Percentiles rank a stretch among this genome's conserved stretches.
phyloP scores from a whole-genome alignment of 2,329 filamentous ascomycete genomes.

The Cryphonectria naterciae region DNA sequence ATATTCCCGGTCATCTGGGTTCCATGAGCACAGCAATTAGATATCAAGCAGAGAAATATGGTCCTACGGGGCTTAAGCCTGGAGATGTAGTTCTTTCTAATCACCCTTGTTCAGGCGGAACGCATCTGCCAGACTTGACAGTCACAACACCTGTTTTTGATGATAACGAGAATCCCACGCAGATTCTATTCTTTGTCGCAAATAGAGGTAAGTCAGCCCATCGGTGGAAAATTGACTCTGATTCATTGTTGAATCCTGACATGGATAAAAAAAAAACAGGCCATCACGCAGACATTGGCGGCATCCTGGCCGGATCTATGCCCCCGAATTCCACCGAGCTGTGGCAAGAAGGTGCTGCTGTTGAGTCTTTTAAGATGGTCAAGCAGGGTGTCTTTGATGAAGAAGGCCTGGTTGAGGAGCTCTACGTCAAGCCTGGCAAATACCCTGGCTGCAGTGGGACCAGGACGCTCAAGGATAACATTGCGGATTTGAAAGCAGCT shows the following conservation, averaged over 20 bases:
- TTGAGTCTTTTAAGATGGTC: slow-evolving; percentile 72
- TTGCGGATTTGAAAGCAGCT: slow-evolving; percentile 85
- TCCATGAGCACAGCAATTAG: slow-evolving; percentile 83
- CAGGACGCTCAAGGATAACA: slow-evolving; percentile 77
- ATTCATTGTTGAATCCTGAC: neutral
- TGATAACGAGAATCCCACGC: slow-evolving; percentile 52
- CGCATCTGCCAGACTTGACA: slow-evolving; percentile 82
- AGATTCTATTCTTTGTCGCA: slow-evolving; percentile 82
- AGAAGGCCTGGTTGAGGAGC: slow-evolving; percentile 69
- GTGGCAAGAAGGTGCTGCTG: slow-evolving; percentile 67
- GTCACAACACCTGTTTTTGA: slow-evolving; percentile 80
- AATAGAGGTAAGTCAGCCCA: slow-evolving; percentile 37
- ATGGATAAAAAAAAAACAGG: slow-evolving; percentile 55
- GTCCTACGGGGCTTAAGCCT: slow-evolving; percentile 67
- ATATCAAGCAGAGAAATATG: slow-evolving; percentile 79
- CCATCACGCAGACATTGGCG: slow-evolving; percentile 84
- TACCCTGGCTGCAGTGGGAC: slow-evolving; percentile 79
- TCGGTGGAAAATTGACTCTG: neutral
- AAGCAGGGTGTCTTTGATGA: slow-evolving; percentile 78
- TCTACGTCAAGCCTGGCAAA: slow-evolving; percentile 74
- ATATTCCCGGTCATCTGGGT: slow-evolving; percentile 79
- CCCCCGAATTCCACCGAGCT: slow-evolving; percentile 72
- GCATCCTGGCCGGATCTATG: slow-evolving; percentile 82
- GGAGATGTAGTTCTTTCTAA: slow-evolving; percentile 85
- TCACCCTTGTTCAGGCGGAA: slow-evolving; percentile 82